Percentiles rank a stretch among this genome's conserved stretches.
Evolutionary conservation across 164 flowering plant species (phyloP).

Genomic region (Houttuynia cordata): DNA sequence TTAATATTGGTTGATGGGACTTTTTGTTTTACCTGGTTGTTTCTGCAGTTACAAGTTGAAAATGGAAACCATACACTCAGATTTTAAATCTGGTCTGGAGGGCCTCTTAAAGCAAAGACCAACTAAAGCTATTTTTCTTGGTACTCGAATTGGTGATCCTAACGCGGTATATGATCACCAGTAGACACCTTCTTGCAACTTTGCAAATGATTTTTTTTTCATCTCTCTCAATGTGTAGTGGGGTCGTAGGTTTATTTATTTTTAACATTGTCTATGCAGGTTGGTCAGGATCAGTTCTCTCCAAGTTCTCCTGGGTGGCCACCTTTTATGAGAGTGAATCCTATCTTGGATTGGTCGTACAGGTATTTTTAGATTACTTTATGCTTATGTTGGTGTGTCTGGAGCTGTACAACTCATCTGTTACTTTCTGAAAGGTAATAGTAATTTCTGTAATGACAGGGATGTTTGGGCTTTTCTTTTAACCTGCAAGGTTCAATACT

Average conservation of each 20-base stretch:
- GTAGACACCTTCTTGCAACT: no score
- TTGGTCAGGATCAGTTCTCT: slow-evolving; percentile 98
- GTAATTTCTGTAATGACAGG: slow-evolving; percentile 30
- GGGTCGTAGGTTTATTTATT: neutral
- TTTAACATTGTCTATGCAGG: slow-evolving; percentile 31
- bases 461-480: slow-evolving; percentile 95
- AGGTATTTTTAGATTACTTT: slow-evolving; percentile 31
- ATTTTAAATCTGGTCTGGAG: slow-evolving; percentile 98
- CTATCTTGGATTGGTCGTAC: slow-evolving; percentile 98
- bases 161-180: slow-evolving; percentile 56
- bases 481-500: slow-evolving; percentile 80
- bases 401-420: neutral
- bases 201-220: neutral
- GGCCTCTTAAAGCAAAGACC: slow-evolving; percentile 62
- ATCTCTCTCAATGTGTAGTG: neutral
- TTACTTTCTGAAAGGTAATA: no score
- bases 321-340: slow-evolving; percentile 98
- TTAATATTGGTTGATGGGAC: neutral
- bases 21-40: neutral
- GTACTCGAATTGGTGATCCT: slow-evolving; percentile 97
- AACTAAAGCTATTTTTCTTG: slow-evolving; percentile 85
- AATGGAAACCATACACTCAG: slow-evolving; percentile 70
- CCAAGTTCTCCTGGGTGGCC: slow-evolving; percentile 99
- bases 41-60: slow-evolving; percentile 60
- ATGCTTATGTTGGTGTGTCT: neutral